Conservation (phyloP, 805 yeast species). For the Nakazawaea siamensis region DNA sequence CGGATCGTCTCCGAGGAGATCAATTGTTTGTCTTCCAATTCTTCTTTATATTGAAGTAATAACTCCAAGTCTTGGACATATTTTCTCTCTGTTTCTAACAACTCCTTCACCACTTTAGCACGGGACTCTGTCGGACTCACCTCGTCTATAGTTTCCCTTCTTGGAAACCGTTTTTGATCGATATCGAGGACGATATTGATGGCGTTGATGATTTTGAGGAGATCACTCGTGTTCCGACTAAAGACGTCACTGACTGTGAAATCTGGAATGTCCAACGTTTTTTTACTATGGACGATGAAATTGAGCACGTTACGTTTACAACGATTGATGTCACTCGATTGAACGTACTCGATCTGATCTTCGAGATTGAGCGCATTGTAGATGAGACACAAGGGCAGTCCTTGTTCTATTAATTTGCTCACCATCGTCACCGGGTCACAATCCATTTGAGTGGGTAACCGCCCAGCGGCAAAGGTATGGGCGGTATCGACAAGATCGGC, state of each 20-base stretch:
- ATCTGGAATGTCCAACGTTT: constrained; percentile 65
- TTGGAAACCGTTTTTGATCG: constrained; percentile 24
- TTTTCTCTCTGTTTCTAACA: constrained; percentile 85
- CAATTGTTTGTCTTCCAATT: constrained; percentile 54
- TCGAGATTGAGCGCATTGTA: constrained; percentile 62
- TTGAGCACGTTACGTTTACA: constrained; percentile 88
- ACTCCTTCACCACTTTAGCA: constrained; percentile 74
- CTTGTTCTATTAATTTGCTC: constrained; percentile 84
- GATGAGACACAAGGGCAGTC: constrained; percentile 82
- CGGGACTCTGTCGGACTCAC: constrained; percentile 27
- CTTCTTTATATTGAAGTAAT: constrained; percentile 57
- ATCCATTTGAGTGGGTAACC: constrained; percentile 60
- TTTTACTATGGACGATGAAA: constrained; percentile 80
- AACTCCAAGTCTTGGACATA: constrained; percentile 87
- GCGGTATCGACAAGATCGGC: constrained; percentile 23
- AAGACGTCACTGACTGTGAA: constrained; percentile 89
- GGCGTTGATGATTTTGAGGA: constrained; percentile 67
- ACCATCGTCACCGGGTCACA: constrained; percentile 92
- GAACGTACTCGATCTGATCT: constrained; percentile 44
- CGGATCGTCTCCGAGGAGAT: constrained; percentile 76
- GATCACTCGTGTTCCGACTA: constrained; percentile 69
- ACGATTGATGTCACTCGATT: constrained; percentile 73
- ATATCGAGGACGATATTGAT: constrained; percentile 57
- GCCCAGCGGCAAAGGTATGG: constrained; percentile 67
- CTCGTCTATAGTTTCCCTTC: too few species aligned